Conservation (phyloP, 192 early-diverging fungal genomes). For the Funneliformis mosseae region DNA sequence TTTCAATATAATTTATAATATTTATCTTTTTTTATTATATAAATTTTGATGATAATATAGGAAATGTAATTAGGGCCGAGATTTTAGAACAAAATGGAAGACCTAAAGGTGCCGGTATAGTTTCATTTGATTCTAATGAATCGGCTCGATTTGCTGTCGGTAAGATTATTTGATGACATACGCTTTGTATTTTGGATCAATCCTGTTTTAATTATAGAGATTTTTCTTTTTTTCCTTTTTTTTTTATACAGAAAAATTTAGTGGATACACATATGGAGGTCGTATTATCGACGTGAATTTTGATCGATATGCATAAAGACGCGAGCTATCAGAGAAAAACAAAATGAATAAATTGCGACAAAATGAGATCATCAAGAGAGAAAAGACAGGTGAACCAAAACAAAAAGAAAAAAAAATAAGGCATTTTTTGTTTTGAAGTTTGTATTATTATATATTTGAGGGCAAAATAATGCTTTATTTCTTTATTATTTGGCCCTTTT, state of each 20-base stretch:
- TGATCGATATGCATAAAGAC: constrained; percentile 35
- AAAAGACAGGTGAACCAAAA: neutral
- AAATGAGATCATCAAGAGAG: neutral
- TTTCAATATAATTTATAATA: constrained; percentile 3
- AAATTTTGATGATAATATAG: constrained; percentile 17
- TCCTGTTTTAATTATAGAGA: neutral
- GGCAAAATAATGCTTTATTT: too few relatives aligned
- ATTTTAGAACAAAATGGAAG: constrained; percentile 49
- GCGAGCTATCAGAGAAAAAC: neutral
- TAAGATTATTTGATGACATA: constrained; percentile 30
- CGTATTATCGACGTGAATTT: constrained; percentile 49
- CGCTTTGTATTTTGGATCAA: neutral
- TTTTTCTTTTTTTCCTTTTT: too few relatives aligned
- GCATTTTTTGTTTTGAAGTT: neutral
- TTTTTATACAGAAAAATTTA: constrained; percentile 47
- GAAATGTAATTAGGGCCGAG: constrained; percentile 52
- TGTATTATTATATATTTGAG: neutral
- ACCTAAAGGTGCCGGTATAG: constrained; percentile 57
- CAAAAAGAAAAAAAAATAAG: neutral
- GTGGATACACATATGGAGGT: constrained; percentile 54
- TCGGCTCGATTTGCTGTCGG: constrained; percentile 57
- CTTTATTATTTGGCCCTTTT: too few relatives aligned
- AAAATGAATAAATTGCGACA: neutral
- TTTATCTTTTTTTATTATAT: neutral
- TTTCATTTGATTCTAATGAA: constrained; percentile 52